These are phyloP conservation scores for Rhodamnia argentea DNA, from an alignment of 345 rosid species.

Conservation along the genomic window DNA sequence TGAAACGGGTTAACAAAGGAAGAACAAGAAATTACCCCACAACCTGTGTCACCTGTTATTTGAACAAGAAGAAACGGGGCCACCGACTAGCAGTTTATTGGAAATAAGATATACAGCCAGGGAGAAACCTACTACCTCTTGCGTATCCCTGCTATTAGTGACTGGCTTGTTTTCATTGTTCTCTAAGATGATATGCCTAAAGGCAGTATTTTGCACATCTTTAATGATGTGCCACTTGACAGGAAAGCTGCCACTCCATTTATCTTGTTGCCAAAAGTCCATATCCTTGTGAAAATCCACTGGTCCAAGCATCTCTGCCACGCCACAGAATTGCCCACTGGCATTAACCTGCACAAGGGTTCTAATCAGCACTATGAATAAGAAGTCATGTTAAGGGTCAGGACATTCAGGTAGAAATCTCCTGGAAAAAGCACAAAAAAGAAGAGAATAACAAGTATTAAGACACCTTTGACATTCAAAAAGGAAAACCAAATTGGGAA, in stretches of 20 bases:
- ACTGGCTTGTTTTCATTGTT: constrained; percentile 96
- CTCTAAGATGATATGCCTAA: constrained; percentile 76
- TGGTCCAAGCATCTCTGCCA: constrained; percentile 91
- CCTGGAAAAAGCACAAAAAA: not conserved
- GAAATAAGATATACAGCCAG: not conserved
- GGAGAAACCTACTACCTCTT: constrained; percentile 55
- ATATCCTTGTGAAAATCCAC: constrained; percentile 72
- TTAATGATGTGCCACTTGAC: constrained; percentile 94
- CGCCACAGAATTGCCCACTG: constrained; percentile 94
- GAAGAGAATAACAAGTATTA: not conserved
- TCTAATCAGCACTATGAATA: not conserved
- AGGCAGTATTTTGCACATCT: constrained; percentile 63
- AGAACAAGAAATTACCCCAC: not conserved
- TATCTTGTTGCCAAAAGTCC: constrained; percentile 99
- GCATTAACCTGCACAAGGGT: constrained; percentile 69
- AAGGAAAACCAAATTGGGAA: not conserved
- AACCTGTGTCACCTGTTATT: not conserved
- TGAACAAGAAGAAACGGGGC: not conserved
- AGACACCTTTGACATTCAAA: not conserved
- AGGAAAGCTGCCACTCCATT: constrained; percentile 94
- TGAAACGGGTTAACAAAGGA: not conserved
- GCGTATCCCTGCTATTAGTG: constrained; percentile 98
- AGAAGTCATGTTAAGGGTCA: not conserved
- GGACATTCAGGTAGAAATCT: not conserved
- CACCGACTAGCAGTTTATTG: not conserved